Evolutionary conservation across 345 rosid species (phyloP).

Genomic region (Carallia pectinifolia): DNA sequence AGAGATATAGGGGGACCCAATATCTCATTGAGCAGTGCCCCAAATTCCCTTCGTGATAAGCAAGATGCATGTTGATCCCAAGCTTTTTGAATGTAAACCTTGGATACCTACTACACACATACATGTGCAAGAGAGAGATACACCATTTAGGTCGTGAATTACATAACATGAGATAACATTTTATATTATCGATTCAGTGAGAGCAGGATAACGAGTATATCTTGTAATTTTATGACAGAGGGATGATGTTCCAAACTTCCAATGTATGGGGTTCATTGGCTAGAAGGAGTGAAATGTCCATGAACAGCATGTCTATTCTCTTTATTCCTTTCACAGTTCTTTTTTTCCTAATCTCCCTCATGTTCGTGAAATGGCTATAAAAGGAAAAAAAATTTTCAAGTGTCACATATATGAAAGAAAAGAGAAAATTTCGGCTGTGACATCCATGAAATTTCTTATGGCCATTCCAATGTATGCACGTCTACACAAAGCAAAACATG

Average conservation of each 20-base stretch:
- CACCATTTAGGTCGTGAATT: too few relatives aligned
- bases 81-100: slow-evolving; percentile 37
- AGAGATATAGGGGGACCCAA: slow-evolving; percentile 33
- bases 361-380: neutral
- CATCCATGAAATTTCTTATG: neutral
- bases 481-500: too few relatives aligned
- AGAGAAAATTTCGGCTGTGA: too few relatives aligned
- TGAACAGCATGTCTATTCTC: too few relatives aligned
- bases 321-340: too few relatives aligned
- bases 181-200: neutral
- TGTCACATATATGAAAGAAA: too few relatives aligned
- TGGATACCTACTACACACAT: slow-evolving; percentile 34
- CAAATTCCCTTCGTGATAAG: slow-evolving; percentile 32
- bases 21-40: slow-evolving; percentile 8
- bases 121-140: neutral
- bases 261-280: neutral
- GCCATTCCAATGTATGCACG: neutral
- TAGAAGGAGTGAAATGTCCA: neutral
- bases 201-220: neutral
- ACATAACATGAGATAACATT: too few relatives aligned
- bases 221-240: neutral
- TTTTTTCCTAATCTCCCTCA: too few relatives aligned
- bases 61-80: slow-evolving; percentile 34
- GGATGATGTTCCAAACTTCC: neutral
- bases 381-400: neutral